Conservation (phyloP, 768 basidiomycete species). For the Amanita subjunquillea region DNA sequence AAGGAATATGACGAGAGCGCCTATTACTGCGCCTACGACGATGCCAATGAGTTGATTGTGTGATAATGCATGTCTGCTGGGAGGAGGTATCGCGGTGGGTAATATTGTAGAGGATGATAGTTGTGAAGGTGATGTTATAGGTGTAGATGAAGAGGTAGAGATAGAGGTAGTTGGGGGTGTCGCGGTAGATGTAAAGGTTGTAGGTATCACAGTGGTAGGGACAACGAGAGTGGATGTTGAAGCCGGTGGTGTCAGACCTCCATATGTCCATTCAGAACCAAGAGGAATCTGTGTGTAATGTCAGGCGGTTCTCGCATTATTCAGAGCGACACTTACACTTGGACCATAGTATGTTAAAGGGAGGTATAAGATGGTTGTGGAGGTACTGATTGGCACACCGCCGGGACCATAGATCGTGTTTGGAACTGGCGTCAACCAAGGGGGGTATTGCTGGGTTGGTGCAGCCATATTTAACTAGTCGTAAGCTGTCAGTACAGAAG, state of each 20-base stretch:
- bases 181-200: constrained; percentile 20
- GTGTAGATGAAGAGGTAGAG: constrained; percentile 13
- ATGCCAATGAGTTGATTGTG: constrained; percentile 41
- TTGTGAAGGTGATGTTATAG: constrained; percentile 17
- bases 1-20: constrained; percentile 34
- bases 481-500: constrained; percentile 12
- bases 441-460: constrained; percentile 57
- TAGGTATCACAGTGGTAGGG: constrained; percentile 16
- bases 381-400: constrained; percentile 45
- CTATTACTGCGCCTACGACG: constrained; percentile 52
- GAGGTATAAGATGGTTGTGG: constrained; percentile 45
- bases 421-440: constrained; percentile 59
- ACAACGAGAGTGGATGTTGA: constrained; percentile 19
- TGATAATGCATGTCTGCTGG: constrained; percentile 9
- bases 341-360: constrained; percentile 80
- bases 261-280: constrained; percentile 61
- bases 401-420: constrained; percentile 40
- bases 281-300: constrained; percentile 53
- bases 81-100: constrained; percentile 11
- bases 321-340: constrained; percentile 43
- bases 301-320: background rate
- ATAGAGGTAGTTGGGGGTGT: constrained; percentile 18
- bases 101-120: constrained; percentile 7
- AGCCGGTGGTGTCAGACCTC: constrained; percentile 44
- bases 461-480: constrained; percentile 32